Base-by-base conservation (phyloP, 75 land plant genomes). In the Pseudotsuga menziesii region DNA sequence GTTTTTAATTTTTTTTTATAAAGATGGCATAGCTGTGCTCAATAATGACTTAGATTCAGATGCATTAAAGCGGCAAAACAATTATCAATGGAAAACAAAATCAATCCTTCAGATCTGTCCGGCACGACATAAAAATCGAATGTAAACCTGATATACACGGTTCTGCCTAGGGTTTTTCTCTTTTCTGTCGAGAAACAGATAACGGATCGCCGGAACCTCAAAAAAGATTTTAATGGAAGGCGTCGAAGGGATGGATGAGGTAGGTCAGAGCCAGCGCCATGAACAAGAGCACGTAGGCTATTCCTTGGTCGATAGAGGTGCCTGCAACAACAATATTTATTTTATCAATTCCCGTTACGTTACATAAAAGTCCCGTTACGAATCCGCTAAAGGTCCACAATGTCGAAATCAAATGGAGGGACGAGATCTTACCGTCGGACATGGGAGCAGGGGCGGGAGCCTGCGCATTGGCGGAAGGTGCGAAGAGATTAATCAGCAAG, bases 201-300 rank as follows among this genome's bases (percentile, higher is more conserved):
- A 44, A 44, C 9, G 8, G 11, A 44, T 44, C 8, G 52, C 11
- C 8, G 52, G 52, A 44, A 8, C 7, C 8, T 73, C 75, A 55
- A 27, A 73, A 73, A 7, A 73, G 75, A 52, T 52, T 26, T 58
- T 41, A 76, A 6, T 83, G 87, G 27, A 85, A 81, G 4, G 87
- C 83, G 56, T 87, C 89, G 35, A 83, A n/a, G 19, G 83, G 89
- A 69, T 90, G 92, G 41, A 90, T 88, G 23, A 90, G 81, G 78
- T 90, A 90, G 13, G 92, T 90, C 61, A 90, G 80, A 7, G 76
- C 90, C 79, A 88, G 73, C 74, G 92, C 92, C 61, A 80, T 62
- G 64, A 87, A 78, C 82, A 90, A 78, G 17, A 90, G 79, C 3
- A 85, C 80, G 29, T 88, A 90, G 0, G 92, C 90, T 13, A 90